Evolutionary conservation across 2,329 filamentous ascomycete species (phyloP).

Genomic region (Fusarium euwallaceae): DNA sequence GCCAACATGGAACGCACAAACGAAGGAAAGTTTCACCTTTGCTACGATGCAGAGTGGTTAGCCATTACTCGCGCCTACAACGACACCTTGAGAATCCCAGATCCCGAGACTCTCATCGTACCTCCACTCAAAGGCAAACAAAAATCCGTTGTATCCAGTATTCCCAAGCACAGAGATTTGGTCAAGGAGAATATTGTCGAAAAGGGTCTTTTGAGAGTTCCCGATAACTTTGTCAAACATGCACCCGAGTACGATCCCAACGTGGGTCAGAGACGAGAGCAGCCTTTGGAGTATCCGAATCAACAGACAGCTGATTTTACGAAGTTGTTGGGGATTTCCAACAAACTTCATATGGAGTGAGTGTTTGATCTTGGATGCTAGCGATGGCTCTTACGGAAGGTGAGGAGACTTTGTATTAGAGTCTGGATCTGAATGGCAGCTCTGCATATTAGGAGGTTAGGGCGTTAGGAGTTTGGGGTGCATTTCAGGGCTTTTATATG

Average conservation of each 20-base stretch:
- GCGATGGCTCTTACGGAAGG: neutral
- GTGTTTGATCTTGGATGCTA: neutral
- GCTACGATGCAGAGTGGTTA: slow-evolving; percentile 95
- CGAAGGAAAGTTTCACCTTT: slow-evolving; percentile 47
- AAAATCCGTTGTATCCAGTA: neutral
- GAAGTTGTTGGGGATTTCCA: slow-evolving; percentile 66
- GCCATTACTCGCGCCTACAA: slow-evolving; percentile 89
- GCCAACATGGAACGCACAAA: slow-evolving; percentile 47
- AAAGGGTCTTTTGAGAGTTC: slow-evolving; percentile 73
- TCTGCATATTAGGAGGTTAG: neutral
- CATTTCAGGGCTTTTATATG: neutral
- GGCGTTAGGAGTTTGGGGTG: neutral
- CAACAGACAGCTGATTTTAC: slow-evolving; percentile 88
- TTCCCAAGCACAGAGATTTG: slow-evolving; percentile 68
- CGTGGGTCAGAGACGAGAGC: slow-evolving; percentile 67
- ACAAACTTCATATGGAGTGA: neutral
- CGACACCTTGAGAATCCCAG: slow-evolving; percentile 71
- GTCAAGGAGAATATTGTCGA: slow-evolving; percentile 79
- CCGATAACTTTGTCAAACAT: slow-evolving; percentile 81
- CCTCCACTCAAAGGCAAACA: slow-evolving; percentile 72
- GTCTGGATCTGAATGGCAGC: neutral
- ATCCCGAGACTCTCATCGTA: slow-evolving; percentile 73
- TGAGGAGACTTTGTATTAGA: too few species aligned
- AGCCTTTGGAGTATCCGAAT: slow-evolving; percentile 85
- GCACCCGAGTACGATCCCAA: slow-evolving; percentile 76